Evolutionary conservation across 2,329 filamentous ascomycete genomes (phyloP).

Genomic region (Curvularia sp.): DNA sequence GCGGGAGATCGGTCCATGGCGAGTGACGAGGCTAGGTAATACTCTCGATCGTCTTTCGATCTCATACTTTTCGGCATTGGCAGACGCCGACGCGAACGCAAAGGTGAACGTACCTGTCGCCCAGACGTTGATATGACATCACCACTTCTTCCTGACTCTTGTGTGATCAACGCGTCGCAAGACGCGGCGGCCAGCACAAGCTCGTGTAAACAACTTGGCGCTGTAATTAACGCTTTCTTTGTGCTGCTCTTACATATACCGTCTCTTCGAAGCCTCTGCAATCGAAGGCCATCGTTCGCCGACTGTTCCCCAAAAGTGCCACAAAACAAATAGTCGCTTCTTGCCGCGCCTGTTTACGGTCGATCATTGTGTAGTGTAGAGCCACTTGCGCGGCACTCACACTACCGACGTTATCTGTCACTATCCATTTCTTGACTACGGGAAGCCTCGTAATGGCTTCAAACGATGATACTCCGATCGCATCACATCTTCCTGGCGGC

Average conservation of each 20-base stretch:
- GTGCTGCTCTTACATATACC: constrained; percentile 7
- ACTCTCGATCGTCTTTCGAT: constrained; percentile 20
- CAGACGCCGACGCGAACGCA: constrained; percentile 21
- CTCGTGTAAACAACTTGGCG: constrained; percentile 12
- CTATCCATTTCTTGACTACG: constrained; percentile 6
- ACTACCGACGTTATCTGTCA: not conserved
- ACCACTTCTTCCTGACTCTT: constrained; percentile 23
- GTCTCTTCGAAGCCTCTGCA: constrained; percentile 1
- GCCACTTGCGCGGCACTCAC: not conserved
- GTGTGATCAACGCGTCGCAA: constrained; percentile 15
- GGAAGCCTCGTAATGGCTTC: constrained; percentile 34
- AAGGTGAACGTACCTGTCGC: constrained; percentile 15
- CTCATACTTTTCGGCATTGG: constrained; percentile 20
- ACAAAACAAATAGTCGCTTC: constrained; percentile 5
- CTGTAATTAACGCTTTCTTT: not conserved
- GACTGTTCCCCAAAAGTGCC: constrained; percentile 3
- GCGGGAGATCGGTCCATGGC: constrained; percentile 8
- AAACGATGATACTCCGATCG: constrained; percentile 44
- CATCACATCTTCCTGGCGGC: constrained; percentile 45
- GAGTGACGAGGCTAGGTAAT: too few species aligned
- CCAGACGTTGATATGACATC: constrained; percentile 27
- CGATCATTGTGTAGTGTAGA: constrained; percentile 3
- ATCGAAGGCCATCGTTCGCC: constrained; percentile 8
- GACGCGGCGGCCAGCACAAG: constrained; percentile 17
- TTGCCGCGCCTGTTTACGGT: constrained; percentile 2